Percentiles rank a stretch among this genome's conserved stretches.
These are phyloP conservation scores for Harrya chromipes DNA, from an alignment of 768 basidiomycete genomes.

Conservation along the genomic window DNA sequence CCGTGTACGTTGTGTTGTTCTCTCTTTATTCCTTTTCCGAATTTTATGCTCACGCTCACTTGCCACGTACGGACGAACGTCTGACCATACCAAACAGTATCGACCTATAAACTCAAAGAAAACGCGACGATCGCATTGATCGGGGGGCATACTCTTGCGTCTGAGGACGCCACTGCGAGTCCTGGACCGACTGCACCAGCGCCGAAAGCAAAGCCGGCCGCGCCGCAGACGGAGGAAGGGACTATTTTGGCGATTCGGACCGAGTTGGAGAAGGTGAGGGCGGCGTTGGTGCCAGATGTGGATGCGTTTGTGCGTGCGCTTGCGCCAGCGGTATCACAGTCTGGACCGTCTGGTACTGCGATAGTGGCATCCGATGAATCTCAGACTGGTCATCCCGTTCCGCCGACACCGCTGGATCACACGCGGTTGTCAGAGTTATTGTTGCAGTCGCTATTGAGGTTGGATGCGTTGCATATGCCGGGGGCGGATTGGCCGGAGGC, in stretches of 20 bases:
- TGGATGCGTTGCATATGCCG: slow-evolving; percentile 72
- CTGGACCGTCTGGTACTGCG: no score
- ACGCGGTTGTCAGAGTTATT: slow-evolving; percentile 74
- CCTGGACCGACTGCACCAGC: slow-evolving; percentile 10
- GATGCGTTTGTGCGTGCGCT: slow-evolving; percentile 49
- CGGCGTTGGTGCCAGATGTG: slow-evolving; percentile 53
- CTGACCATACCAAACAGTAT: slow-evolving; percentile 41
- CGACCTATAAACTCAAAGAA: slow-evolving; percentile 68
- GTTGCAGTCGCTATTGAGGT: slow-evolving; percentile 79
- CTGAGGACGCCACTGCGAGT: slow-evolving; percentile 15
- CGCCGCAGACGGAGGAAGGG: slow-evolving; percentile 37
- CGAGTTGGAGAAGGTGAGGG: slow-evolving; percentile 49
- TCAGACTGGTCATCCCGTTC: not conserved
- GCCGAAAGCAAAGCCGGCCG: slow-evolving; percentile 17
- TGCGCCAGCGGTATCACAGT: not conserved
- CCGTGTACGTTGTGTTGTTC: slow-evolving; percentile 44
- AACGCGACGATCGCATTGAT: slow-evolving; percentile 73
- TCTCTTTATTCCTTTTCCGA: slow-evolving; percentile 4
- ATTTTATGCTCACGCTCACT: not conserved
- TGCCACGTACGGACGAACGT: not conserved
- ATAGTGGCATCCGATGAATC: no score
- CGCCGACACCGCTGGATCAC: slow-evolving; percentile 38
- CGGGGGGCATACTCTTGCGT: slow-evolving; percentile 38
- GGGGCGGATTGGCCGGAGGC: slow-evolving; percentile 78
- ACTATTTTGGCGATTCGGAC: slow-evolving; percentile 34